Evolutionary conservation across 768 basidiomycete genomes (phyloP).

Genomic region (Tulasnella sp.): DNA sequence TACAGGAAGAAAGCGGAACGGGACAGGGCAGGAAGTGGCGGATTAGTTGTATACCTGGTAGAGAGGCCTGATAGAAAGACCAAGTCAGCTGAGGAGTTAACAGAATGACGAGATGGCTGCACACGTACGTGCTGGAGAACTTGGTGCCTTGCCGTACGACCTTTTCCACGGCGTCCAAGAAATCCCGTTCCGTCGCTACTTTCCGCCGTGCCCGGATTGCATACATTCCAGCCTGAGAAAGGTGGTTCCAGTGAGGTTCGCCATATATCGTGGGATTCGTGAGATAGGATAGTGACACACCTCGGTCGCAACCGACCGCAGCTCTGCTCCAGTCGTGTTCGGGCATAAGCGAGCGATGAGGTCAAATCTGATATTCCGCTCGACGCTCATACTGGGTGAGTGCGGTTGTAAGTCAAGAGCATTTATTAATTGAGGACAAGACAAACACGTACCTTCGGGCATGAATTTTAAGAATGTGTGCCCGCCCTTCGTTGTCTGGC

Average conservation of each 20-base stretch:
- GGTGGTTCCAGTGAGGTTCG: neutral
- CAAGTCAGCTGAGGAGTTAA: conserved; percentile 11
- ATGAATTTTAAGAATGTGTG: conserved; percentile 93
- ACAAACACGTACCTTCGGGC: conserved; percentile 59
- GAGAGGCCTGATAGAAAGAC: conserved; percentile 44
- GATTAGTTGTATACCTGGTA: conserved; percentile 87
- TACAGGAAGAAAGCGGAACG: neutral
- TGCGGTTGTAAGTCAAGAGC: neutral
- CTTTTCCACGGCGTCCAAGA: conserved; percentile 96
- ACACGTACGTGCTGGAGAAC: conserved; percentile 86
- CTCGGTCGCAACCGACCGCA: conserved; percentile 94
- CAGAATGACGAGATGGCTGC: neutral
- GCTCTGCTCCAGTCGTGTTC: conserved; percentile 96
- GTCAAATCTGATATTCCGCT: conserved; percentile 93
- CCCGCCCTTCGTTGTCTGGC: conserved; percentile 90
- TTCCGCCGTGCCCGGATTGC: conserved; percentile 94
- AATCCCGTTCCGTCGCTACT: conserved; percentile 94
- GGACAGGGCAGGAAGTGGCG: neutral
- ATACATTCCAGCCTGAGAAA: conserved; percentile 89
- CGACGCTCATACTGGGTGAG: conserved; percentile 76
- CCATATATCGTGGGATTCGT: too few relatives aligned
- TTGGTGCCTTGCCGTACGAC: conserved; percentile 96
- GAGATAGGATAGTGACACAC: too few relatives aligned
- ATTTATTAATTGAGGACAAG: neutral
- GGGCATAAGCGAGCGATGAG: conserved; percentile 94